Evolutionary conservation across 768 basidiomycete species (phyloP).

Genomic region (Serendipita sp.): DNA sequence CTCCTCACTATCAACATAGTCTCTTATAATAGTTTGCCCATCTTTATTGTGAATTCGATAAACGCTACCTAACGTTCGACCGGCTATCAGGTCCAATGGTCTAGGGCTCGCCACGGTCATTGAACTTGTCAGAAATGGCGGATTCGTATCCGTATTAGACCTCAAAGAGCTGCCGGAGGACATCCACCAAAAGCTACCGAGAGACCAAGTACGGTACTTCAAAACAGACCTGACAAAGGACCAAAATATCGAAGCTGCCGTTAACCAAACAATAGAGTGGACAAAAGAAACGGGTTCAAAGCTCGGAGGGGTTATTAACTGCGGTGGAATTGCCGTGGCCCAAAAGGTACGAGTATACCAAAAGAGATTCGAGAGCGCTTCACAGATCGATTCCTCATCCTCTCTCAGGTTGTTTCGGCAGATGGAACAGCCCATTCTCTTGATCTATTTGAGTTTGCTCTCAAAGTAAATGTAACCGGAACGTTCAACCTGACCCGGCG

Average conservation of each 20-base stretch:
- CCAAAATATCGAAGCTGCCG: conserved; percentile 18
- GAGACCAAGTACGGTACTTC: conserved; percentile 11
- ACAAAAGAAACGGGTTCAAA: conserved; percentile 23
- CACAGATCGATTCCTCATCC: not conserved
- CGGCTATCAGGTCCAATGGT: conserved; percentile 23
- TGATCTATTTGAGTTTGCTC: conserved; percentile 34
- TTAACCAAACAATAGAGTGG: conserved; percentile 17
- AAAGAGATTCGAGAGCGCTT: not conserved
- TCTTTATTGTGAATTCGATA: not conserved
- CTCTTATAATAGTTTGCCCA: not conserved
- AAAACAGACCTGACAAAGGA: conserved; percentile 18
- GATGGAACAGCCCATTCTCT: conserved; percentile 30
- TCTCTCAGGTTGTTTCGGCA: conserved; percentile 30
- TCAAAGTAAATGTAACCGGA: conserved; percentile 39
- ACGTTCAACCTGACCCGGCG: conserved; percentile 43
- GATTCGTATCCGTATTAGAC: conserved; percentile 38
- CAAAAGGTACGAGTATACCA: conserved; percentile 12
- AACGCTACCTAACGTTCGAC: not conserved
- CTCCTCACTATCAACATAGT: not conserved
- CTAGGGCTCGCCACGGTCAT: conserved; percentile 37
- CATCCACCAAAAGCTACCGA: not conserved
- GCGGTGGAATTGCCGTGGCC: conserved; percentile 33
- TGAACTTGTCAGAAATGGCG: conserved; percentile 27
- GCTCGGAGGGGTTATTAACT: conserved; percentile 44
- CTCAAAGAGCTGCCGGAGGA: conserved; percentile 6